These are phyloP conservation scores for Coccomyxa sp. DNA, from an alignment of 139 green algal genomes.

Conservation along the genomic window DNA sequence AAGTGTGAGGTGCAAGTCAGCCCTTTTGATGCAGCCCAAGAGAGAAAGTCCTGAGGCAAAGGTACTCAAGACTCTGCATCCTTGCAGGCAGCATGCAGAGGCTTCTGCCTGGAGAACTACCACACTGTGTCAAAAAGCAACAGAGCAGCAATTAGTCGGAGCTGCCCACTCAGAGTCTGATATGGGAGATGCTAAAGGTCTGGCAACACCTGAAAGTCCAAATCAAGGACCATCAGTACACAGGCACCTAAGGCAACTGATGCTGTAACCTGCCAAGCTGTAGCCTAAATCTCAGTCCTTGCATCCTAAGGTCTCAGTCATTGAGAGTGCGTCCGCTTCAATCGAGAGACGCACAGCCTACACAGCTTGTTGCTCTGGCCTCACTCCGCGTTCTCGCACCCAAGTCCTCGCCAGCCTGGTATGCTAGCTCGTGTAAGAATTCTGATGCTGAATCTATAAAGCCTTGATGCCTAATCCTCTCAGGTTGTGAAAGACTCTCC, in stretches of 20 bases:
- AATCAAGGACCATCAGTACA: background rate
- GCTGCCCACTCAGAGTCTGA: background rate
- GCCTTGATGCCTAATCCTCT: background rate
- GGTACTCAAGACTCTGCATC: background rate
- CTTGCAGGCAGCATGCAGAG: background rate
- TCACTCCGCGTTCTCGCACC: background rate
- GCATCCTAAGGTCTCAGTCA: background rate
- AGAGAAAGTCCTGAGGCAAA: background rate
- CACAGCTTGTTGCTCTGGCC: background rate
- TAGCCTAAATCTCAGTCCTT: too few species aligned
- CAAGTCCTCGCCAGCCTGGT: background rate
- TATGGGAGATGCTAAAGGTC: background rate
- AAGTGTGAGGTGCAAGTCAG: too few species aligned
- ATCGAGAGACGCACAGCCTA: background rate
- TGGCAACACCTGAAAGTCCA: background rate
- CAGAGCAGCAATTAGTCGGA: background rate
- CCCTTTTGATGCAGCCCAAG: too few species aligned
- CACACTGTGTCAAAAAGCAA: background rate
- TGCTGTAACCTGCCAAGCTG: too few species aligned
- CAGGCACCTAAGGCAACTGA: too few species aligned
- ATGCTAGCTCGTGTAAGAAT: background rate
- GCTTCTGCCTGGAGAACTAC: background rate
- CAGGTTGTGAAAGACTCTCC: slow-evolving; percentile 88
- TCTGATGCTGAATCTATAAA: too few species aligned
- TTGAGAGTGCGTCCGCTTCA: background rate